Evolutionary conservation across 768 basidiomycete genomes (phyloP).

Genomic region (Macrolepiota dolichaula): DNA sequence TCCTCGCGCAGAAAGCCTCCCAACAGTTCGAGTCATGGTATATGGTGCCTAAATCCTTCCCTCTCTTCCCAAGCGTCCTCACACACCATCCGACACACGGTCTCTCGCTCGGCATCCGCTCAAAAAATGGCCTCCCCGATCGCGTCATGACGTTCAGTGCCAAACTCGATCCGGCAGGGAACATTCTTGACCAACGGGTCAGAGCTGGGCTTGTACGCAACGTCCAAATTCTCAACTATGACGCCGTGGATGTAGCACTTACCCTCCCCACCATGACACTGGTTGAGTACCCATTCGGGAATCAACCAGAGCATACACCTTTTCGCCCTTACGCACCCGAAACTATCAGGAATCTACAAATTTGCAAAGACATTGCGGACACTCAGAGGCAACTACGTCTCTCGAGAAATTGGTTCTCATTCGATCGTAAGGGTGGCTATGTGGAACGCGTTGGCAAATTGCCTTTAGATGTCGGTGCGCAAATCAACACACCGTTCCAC

Average conservation of each 20-base stretch:
- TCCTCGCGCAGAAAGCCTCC: constrained; percentile 56
- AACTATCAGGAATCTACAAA: constrained; percentile 26
- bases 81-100: constrained; percentile 39
- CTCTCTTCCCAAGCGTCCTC: constrained; percentile 69
- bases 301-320: constrained; percentile 2
- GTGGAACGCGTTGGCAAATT: constrained; percentile 14
- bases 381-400: not conserved
- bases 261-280: constrained; percentile 17
- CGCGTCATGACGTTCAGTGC: constrained; percentile 79
- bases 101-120: constrained; percentile 35
- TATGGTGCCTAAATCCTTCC: constrained; percentile 55
- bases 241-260: constrained; percentile 55
- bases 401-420: constrained; percentile 5
- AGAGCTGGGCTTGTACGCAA: constrained; percentile 74
- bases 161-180: constrained; percentile 57
- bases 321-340: constrained; percentile 16
- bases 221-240: constrained; percentile 61
- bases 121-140: constrained; percentile 35
- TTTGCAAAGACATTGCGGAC: constrained; percentile 14
- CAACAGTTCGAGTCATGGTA: constrained; percentile 55
- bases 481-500: constrained; percentile 24
- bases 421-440: not conserved
- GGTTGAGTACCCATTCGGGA: constrained; percentile 42
- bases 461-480: constrained; percentile 29
- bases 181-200: constrained; percentile 68